Evolutionary conservation across 352 stramenopile species (phyloP).

Genomic region (Globisporangium ultimum): DNA sequence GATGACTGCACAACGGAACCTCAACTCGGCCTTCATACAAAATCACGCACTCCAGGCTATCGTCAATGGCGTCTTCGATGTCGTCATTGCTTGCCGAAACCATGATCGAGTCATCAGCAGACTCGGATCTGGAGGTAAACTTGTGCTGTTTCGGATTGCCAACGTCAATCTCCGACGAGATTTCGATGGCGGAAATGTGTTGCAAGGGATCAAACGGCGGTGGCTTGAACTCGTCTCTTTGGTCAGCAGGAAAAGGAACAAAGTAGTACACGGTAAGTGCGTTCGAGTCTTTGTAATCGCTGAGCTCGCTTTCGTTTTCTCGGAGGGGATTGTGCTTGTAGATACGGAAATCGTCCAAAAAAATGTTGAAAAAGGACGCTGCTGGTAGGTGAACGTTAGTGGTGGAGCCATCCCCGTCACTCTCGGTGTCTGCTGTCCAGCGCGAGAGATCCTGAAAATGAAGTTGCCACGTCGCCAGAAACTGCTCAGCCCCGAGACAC

Average conservation of each 20-base stretch:
- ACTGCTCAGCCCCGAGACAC: conserved; percentile 42
- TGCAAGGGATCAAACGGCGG: conserved; percentile 26
- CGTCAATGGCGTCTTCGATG: not conserved
- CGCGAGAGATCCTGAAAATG: conserved; percentile 52
- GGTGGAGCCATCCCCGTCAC: not conserved
- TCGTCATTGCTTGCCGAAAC: not conserved
- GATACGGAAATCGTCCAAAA: conserved; percentile 25
- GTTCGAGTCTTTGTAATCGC: not conserved
- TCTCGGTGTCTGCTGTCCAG: conserved; percentile 20
- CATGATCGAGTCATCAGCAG: not conserved
- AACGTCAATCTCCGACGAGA: conserved; percentile 18
- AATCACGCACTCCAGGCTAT: conserved; percentile 4
- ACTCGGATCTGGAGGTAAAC: not conserved
- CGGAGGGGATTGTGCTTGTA: conserved; percentile 9
- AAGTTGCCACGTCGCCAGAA: conserved; percentile 46
- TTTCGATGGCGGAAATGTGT: conserved; percentile 33
- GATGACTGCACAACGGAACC: not conserved
- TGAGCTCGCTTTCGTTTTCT: conserved; percentile 1
- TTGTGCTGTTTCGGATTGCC: not conserved
- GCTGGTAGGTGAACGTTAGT: conserved; percentile 12
- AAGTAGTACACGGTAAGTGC: conserved; percentile 30
- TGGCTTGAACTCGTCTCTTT: not conserved
- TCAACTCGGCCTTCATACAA: conserved; percentile 5
- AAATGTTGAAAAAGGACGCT: conserved; percentile 29
- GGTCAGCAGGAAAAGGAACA: conserved; percentile 9